Base-by-base conservation (phyloP, 805 yeast genomes). In the Candida tammaniensis region DNA sequence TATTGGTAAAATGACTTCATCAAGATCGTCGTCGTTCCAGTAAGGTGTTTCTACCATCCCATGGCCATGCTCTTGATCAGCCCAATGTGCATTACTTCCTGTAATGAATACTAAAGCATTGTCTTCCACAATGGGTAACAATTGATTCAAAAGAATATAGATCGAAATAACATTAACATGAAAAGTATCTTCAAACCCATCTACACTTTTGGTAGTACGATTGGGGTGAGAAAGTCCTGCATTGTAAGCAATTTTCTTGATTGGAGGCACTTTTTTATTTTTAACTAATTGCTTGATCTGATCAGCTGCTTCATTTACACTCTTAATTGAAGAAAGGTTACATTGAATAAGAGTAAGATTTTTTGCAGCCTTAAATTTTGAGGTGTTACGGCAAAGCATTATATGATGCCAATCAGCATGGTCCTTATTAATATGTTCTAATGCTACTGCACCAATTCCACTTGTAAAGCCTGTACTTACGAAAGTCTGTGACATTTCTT, bases 1-100 rank as follows among this genome's bases (percentile, higher is more conserved):
- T 16, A 21, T 21, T 3, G 38, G 38, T 6, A 20, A 6, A 14
- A 29, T 4, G 5, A 30, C 22, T 23, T 30, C 23, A 11, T 23
- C 17, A 4, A 30, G 8, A 9, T 24, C 23, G 5, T 17, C 24
- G 5, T 27, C 30, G 19, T 28, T 17, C 40, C 40, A 36, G 23
- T 27, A 27, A 5, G 34, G 40, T 19, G 22, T 9, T 11, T 36
- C 36, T 13, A 27, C 23, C 4, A 7, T 7, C 4, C 33, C 32
- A 12, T 24, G 12, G 24, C 6, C 24, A 17, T 30, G 35, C 18
- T 30, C 30, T 18, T 17, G 5, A 25, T 35, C 38, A 16, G 27
- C 32, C 13, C 13, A 35, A 30, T 35, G 39, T 14, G 20, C 39
- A 30, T 30, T 31, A 24, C 35, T 30, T n/a, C 39, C 39, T 11